phyloP scores from a whole-genome alignment of 805 yeast species.

The Lipomyces yamadae region DNA sequence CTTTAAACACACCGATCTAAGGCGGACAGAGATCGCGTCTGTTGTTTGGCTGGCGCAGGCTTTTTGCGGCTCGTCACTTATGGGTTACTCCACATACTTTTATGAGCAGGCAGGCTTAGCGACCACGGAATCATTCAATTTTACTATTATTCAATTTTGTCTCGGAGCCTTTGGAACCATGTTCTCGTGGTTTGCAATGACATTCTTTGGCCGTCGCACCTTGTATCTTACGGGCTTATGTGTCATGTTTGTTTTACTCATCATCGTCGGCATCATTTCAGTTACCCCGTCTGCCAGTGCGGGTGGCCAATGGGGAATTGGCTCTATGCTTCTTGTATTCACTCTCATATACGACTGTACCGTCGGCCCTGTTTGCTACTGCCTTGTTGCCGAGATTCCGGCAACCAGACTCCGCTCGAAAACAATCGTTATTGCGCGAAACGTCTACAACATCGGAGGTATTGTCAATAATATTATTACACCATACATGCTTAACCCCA shows the following conservation, averaged over 20 bases:
- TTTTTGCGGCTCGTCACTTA: constrained; percentile 35
- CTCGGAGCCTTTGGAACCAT: constrained; percentile 23
- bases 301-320: constrained; percentile 41
- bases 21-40: constrained; percentile 38
- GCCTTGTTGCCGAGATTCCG: constrained; percentile 52
- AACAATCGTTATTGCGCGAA: constrained; percentile 51
- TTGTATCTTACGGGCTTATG: constrained; percentile 34
- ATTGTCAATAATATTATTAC: constrained; percentile 37
- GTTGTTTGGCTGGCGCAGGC: constrained; percentile 45
- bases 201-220: constrained; percentile 23
- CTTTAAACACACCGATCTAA: constrained; percentile 17
- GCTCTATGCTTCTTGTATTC: constrained; percentile 54
- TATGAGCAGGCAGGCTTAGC: constrained; percentile 35
- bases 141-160: constrained; percentile 10
- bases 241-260: constrained; percentile 14
- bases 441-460: constrained; percentile 39
- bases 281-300: constrained; percentile 28
- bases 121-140: constrained; percentile 12
- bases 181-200: constrained; percentile 19
- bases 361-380: constrained; percentile 51
- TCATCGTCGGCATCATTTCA: constrained; percentile 34
- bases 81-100: constrained; percentile 11
- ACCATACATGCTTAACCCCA: constrained; percentile 58
- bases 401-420: constrained; percentile 51
- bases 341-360: constrained; percentile 49